phyloP scores from a whole-genome alignment of 148 eudicot species.

The Pouteria glomerata region DNA sequence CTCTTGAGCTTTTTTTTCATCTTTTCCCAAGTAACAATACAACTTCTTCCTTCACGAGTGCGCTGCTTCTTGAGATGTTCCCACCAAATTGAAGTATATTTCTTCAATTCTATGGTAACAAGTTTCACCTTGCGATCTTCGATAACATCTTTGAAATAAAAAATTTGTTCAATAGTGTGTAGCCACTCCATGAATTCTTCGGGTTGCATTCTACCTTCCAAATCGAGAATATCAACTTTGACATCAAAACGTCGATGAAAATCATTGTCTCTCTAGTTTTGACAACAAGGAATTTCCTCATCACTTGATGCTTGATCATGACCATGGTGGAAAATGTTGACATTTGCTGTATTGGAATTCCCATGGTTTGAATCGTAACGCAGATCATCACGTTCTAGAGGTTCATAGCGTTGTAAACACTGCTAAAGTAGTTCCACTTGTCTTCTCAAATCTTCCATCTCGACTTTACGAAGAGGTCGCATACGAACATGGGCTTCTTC shows the following conservation, averaged over 20 bases:
- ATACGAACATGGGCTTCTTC: too few species aligned
- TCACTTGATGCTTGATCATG: background rate
- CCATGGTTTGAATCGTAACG: background rate
- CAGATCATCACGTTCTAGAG: background rate
- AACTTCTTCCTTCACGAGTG: background rate
- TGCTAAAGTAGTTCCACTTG: conserved; percentile 1
- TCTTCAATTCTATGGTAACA: background rate
- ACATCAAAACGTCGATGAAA: background rate
- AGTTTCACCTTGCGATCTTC: background rate
- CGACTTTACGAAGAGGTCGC: background rate
- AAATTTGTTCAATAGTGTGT: background rate
- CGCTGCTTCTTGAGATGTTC: background rate
- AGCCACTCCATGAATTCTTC: background rate
- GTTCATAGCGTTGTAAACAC: background rate
- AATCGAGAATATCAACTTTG: background rate
- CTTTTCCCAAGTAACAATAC: background rate
- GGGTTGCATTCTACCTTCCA: background rate
- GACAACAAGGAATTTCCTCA: background rate
- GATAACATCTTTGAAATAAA: background rate
- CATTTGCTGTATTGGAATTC: too few species aligned
- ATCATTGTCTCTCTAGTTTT: background rate
- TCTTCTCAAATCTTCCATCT: background rate
- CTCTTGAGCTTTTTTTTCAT: background rate
- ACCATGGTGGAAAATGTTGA: background rate
- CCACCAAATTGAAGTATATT: background rate